Evolutionary conservation across 805 yeast species (phyloP).

Genomic region (Torulaspora gathmanii): DNA sequence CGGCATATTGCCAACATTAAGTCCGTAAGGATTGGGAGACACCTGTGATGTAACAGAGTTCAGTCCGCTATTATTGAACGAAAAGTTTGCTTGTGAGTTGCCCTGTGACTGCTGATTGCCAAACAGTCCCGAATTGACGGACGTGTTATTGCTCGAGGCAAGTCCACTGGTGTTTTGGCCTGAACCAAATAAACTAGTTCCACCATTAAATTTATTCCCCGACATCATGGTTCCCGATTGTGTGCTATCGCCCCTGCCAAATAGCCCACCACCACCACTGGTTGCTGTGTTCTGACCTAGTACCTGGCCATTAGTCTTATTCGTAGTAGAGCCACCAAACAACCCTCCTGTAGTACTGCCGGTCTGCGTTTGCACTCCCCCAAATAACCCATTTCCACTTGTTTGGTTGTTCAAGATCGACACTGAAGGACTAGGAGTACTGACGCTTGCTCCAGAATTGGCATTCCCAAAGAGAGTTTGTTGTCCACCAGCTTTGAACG

Average conservation of each 20-base stretch:
- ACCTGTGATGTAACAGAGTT: not conserved
- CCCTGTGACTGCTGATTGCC: conserved; percentile 22
- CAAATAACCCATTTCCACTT: conserved; percentile 3
- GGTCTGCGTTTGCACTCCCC: not conserved
- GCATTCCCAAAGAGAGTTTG: conserved; percentile 22
- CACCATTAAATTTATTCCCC: not conserved
- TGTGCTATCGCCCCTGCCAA: conserved; percentile 20
- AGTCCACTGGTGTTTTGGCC: conserved; percentile 17
- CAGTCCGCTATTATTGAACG: conserved; percentile 19
- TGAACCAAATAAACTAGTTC: not conserved
- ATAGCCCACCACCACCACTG: conserved; percentile 29
- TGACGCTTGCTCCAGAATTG: conserved; percentile 18
- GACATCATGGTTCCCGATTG: conserved; percentile 1
- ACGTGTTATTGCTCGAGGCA: conserved; percentile 20
- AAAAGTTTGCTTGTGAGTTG: conserved; percentile 11
- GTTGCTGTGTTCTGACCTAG: conserved; percentile 8
- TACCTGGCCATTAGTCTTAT: conserved; percentile 4
- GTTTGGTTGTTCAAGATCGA: conserved; percentile 28
- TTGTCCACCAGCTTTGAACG: conserved; percentile 20
- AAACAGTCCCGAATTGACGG: conserved; percentile 18
- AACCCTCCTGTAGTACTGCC: conserved; percentile 6
- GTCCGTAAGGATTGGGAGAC: conserved; percentile 30
- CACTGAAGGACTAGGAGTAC: conserved; percentile 32
- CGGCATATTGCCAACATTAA: conserved; percentile 30
- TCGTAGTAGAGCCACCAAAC: conserved; percentile 9